Evolutionary conservation across 148 eudicot species (phyloP).

Genomic region (Diospyros lotus): DNA sequence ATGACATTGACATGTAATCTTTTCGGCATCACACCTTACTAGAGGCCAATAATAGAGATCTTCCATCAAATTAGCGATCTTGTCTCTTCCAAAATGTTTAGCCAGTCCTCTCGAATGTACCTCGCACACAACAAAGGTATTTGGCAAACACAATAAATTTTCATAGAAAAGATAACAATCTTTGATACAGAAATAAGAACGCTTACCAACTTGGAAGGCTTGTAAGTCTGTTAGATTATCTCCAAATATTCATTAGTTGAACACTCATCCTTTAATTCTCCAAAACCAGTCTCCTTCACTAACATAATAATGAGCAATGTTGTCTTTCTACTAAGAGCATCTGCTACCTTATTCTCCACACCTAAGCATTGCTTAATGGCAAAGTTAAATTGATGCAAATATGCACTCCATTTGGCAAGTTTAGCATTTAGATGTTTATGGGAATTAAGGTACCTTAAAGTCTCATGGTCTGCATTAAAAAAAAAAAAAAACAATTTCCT

Average conservation of each 20-base stretch:
- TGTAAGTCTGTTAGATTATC: no score
- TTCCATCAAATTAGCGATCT: neutral
- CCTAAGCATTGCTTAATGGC: neutral
- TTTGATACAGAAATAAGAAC: neutral
- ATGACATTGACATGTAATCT: neutral
- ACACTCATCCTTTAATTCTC: neutral
- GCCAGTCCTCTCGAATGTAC: neutral
- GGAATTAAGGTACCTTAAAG: neutral
- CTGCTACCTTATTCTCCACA: neutral
- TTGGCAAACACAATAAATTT: neutral
- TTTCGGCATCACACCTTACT: constrained; percentile 6
- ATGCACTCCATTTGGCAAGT: constrained; percentile 8
- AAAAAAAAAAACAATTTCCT: neutral
- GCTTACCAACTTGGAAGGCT: neutral
- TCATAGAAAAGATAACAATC: neutral
- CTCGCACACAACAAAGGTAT: neutral
- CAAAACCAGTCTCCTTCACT: neutral
- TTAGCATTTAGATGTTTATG: neutral
- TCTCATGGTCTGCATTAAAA: constrained; percentile 9
- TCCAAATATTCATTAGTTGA: neutral
- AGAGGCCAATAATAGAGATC: constrained; percentile 7
- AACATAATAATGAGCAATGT: neutral
- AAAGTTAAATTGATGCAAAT: neutral
- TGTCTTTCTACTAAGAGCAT: neutral
- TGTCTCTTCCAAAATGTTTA: constrained; percentile 1